These are phyloP conservation scores for Colletotrichum sp. DNA, from an alignment of 2,329 filamentous ascomycete genomes.

Conservation along the genomic window DNA sequence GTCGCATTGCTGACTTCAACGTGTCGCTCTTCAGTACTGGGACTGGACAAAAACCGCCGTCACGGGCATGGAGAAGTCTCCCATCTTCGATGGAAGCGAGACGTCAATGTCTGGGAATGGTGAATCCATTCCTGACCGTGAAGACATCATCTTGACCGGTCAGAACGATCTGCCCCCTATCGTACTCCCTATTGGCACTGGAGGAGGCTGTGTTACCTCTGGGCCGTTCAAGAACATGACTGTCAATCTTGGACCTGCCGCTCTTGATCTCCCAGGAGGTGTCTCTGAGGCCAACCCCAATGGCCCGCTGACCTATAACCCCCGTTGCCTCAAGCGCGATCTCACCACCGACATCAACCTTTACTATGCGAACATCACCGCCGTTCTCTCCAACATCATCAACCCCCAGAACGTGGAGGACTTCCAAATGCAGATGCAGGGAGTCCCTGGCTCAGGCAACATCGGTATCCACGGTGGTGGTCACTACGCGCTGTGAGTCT, in stretches of 20 bases:
- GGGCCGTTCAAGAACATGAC: conserved; percentile 53
- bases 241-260: conserved; percentile 45
- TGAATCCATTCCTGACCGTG: conserved; percentile 26
- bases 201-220: conserved; percentile 59
- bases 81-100: conserved; percentile 55
- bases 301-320: conserved; percentile 41
- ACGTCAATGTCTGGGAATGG: conserved; percentile 52
- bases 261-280: conserved; percentile 31
- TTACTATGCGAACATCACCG: conserved; percentile 28
- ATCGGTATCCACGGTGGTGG: conserved; percentile 29
- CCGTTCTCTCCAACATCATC: conserved; percentile 42
- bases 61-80: conserved; percentile 40
- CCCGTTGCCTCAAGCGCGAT: conserved; percentile 47
- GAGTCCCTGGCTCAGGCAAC: conserved; percentile 29
- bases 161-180: conserved; percentile 29
- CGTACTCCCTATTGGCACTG: conserved; percentile 50
- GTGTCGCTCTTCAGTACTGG: not conserved
- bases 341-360: conserved; percentile 29
- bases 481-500: conserved; percentile 7
- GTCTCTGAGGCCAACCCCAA: conserved; percentile 22
- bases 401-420: conserved; percentile 37
- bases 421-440: conserved; percentile 54
- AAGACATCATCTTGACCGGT: conserved; percentile 29
- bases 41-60: conserved; percentile 36
- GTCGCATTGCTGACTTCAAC: not conserved